Percentiles rank a stretch among this genome's conserved stretches.
Evolutionary conservation across 495 filamentous ascomycete species (phyloP).

Genomic region (Penicillium flavigenum): DNA sequence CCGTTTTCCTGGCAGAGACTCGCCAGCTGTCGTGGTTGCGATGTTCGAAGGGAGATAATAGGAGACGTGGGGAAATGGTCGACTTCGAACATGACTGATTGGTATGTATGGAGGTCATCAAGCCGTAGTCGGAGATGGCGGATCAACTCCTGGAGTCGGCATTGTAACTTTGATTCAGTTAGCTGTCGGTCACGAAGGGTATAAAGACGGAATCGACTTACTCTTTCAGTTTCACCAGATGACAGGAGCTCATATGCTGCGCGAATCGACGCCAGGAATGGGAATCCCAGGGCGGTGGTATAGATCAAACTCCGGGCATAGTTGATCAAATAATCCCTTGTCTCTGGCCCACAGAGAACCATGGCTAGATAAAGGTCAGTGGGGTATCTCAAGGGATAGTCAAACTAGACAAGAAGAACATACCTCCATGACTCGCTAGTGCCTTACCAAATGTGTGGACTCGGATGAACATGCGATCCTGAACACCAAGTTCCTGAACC

Average conservation of each 20-base stretch:
- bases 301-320: conserved; percentile 51
- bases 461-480: conserved; percentile 64
- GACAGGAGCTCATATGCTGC: conserved; percentile 46
- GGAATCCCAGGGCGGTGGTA: conserved; percentile 50
- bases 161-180: conserved; percentile 33
- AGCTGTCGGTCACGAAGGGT: neutral
- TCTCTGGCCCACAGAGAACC: conserved; percentile 48
- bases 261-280: conserved; percentile 48
- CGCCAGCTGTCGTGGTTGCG: conserved; percentile 31
- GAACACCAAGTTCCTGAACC: conserved; percentile 64
- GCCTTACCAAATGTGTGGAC: conserved; percentile 80
- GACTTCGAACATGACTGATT: conserved; percentile 36
- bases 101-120: conserved; percentile 25
- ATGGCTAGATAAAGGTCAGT: conserved; percentile 25
- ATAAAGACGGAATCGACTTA: conserved; percentile 14
- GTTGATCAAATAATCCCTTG: conserved; percentile 45
- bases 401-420: conserved; percentile 18
- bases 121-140: conserved; percentile 37
- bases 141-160: conserved; percentile 39
- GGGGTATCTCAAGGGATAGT: neutral
- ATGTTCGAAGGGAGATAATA: conserved; percentile 48
- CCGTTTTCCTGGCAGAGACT: conserved; percentile 36
- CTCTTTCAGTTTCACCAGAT: conserved; percentile 41
- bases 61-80: conserved; percentile 45
- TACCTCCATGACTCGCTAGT: conserved; percentile 70